Base-by-base conservation (phyloP, 192 early-diverging fungal species). In the Mortierella claussenii region DNA sequence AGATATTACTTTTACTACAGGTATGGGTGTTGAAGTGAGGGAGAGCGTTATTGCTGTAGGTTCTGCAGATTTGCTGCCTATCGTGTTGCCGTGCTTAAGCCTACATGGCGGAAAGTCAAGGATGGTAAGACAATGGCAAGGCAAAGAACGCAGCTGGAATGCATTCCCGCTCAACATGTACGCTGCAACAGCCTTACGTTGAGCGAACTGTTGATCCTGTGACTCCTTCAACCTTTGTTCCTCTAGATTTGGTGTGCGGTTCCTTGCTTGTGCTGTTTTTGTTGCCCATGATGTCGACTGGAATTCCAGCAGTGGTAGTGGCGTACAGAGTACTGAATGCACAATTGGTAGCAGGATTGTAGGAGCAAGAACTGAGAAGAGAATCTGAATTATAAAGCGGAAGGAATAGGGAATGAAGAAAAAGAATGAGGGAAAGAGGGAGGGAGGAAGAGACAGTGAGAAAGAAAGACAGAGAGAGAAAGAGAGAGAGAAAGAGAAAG, bases 221-320 rank as follows among this genome's bases (percentile, higher is more conserved):
- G 17, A 60, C 58, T 37, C 33, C 43, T 53, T 71, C 69, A 51
- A 71, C 60, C 60, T 45, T 71, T 51, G 60, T 31, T 71, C 69
- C 69, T 71, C 69, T 71, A 55, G 69, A 33, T 60, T 57, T 71
- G 47, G 31, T 54, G 31, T 31, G 36, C 32, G 11, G 17, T 10
- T 69, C 59, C 26, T 58, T 62, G 15, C 34, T 18, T 12, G 59
- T 57, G 40, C 73, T 76, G 53, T 76, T 53, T 28, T 76, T 76
- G 47, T 67, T 76, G 45, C 73, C 73, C 73, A 76, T 75, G 42
- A 49, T 52, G 33, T 55, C 0, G 45, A 24, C 8, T 26, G 11
- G n/a, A n/a, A n/a, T n/a, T n/a, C n/a, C n/a, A n/a, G n/a, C n/a
- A n/a, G n/a, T n/a, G n/a, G n/a, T n/a, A n/a, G n/a, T n/a, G 34